phyloP scores from a whole-genome alignment of 495 filamentous ascomycete species.

The Penicillium ochrochloron region DNA sequence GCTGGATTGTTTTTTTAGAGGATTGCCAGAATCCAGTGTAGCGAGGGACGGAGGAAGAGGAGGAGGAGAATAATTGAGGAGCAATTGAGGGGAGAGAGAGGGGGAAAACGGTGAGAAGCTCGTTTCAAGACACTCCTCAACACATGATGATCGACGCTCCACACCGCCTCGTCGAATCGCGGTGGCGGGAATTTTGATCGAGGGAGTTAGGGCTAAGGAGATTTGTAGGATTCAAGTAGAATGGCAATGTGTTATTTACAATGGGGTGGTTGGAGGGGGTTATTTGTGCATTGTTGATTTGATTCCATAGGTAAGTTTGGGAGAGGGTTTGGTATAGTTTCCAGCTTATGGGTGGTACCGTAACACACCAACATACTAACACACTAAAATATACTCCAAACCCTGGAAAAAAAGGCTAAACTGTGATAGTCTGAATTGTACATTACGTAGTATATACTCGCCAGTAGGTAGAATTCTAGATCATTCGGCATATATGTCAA shows the following conservation, averaged over 20 bases:
- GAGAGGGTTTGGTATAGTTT: not conserved
- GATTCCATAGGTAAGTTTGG: not conserved
- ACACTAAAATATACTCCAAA: not conserved
- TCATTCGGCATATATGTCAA: too few species aligned
- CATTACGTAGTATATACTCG: too few species aligned
- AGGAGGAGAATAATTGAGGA: constrained; percentile 1
- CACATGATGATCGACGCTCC: constrained; percentile 33
- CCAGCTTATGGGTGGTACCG: not conserved
- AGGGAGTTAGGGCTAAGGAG: not conserved
- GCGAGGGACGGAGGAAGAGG: constrained; percentile 10
- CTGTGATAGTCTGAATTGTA: not conserved
- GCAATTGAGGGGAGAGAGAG: constrained; percentile 16
- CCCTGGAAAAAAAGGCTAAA: not conserved
- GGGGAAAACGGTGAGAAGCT: constrained; percentile 26
- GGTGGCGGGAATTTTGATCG: not conserved
- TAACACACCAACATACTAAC: too few species aligned
- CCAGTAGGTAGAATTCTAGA: too few species aligned
- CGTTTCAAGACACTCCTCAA: constrained; percentile 30
- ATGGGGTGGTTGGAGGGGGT: not conserved
- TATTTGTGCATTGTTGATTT: not conserved
- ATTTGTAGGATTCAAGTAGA: not conserved
- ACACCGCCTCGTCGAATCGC: constrained; percentile 34
- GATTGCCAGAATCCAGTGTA: constrained; percentile 24
- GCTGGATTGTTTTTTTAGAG: not conserved
- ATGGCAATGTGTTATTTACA: not conserved